Base-by-base conservation (phyloP, 2,329 filamentous ascomycete species). In the Fusarium bulbicola region DNA sequence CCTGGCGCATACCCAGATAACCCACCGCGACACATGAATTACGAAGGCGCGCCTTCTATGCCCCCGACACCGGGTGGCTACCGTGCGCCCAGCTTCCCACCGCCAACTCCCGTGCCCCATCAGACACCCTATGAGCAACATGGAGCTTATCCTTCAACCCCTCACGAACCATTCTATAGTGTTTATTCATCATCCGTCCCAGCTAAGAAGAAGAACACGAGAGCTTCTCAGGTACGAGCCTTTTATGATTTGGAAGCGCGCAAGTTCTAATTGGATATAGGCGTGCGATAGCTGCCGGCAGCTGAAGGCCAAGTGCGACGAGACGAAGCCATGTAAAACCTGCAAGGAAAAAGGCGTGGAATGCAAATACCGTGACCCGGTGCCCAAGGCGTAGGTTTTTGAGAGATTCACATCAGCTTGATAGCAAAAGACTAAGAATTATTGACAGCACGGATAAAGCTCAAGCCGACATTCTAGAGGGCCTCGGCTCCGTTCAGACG, bases 241-340 rank as follows among this genome's bases (percentile, higher is more conserved):
- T 18, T 36, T 9, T 15, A 14, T 34, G 26, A 24, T 28, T 28
- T 34, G 28, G 24, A 36, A 37, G 24, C 14, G 50, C 60, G 43
- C 20, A 47, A 52, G 24, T 36, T 39, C 69, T 77, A 67, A 79
- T 65, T 24, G 21, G n/a, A 50, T 24, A 47, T 76, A 97, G 92
- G 96, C 96, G 42, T 99, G 96, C 82, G 95, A 97, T 78, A 93
- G 92, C 81, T 97, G 95, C 82, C 91, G 95, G 66, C 89, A 93
- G 68, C 88, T 95, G 43, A 97, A 97, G 82, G 94, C 94, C 20
- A 97, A 97, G 82, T 97, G 95, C 80, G 94, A 97, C 77, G 95
- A 97, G 84, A 91, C 91, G 16, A 91, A 92, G 74, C 95, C 93
- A 5, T 92, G 93, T 77, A 95, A 94, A 79, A 94, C 92, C 77